phyloP scores from a whole-genome alignment of 2,329 filamentous ascomycete genomes.

The Grosmannia huntii region DNA sequence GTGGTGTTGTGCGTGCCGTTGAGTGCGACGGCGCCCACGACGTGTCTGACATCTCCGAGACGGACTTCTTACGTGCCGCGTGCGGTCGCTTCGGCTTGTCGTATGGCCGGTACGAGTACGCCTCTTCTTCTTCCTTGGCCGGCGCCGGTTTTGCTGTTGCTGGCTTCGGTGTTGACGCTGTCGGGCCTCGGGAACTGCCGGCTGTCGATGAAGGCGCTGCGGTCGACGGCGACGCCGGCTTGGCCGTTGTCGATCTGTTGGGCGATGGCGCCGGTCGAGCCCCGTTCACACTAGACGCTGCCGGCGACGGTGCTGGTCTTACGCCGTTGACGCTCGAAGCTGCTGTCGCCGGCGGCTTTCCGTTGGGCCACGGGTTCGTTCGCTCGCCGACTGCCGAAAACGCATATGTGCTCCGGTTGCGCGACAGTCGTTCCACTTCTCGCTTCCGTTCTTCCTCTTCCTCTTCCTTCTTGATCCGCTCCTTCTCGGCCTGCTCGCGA shows the following conservation, averaged over 20 bases:
- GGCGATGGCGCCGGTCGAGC: neutral
- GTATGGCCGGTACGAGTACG: conserved; percentile 66
- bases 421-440: conserved; percentile 17
- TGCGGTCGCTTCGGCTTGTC: conserved; percentile 48
- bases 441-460: conserved; percentile 15
- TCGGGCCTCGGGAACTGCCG: neutral
- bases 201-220: neutral
- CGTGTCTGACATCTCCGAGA: conserved; percentile 65
- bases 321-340: neutral
- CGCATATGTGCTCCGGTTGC: conserved; percentile 43
- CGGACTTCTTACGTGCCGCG: conserved; percentile 43
- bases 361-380: conserved; percentile 57
- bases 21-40: conserved; percentile 79
- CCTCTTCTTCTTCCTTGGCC: conserved; percentile 39
- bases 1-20: conserved; percentile 72
- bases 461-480: conserved; percentile 18
- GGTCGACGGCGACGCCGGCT: neutral
- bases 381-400: conserved; percentile 55
- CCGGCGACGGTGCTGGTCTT: conserved; percentile 10
- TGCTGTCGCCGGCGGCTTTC: conserved; percentile 28
- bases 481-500: conserved; percentile 22
- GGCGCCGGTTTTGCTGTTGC: neutral
- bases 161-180: neutral
- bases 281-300: neutral
- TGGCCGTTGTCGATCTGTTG: neutral